A percentile compares a stretch with the other conserved stretches of the same genome.
phyloP scores from a whole-genome alignment of 176 grass and related monocot genomes.

The Thalia dealbata region DNA sequence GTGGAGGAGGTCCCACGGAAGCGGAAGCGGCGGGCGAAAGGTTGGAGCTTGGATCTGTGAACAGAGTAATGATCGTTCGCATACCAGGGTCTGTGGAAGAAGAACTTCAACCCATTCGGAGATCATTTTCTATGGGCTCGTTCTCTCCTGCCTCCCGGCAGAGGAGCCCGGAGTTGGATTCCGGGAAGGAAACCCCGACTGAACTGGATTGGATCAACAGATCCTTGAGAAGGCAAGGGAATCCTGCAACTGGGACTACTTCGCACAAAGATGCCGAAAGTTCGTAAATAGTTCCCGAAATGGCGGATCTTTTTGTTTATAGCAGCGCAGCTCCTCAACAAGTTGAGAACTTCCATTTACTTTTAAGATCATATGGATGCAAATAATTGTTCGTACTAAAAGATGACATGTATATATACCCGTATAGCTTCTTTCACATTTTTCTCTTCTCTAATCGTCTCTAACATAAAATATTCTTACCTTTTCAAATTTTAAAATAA shows the following conservation, averaged over 20 bases:
- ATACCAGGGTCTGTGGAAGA: background rate
- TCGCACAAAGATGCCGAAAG: slow-evolving; percentile 13
- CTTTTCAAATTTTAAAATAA: too few relatives aligned
- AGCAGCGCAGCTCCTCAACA: background rate
- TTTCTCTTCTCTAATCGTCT: too few relatives aligned
- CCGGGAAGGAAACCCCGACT: slow-evolving; percentile 7
- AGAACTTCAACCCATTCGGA: background rate
- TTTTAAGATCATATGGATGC: too few relatives aligned
- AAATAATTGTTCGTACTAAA: too few relatives aligned
- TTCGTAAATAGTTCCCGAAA: background rate
- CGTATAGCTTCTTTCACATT: too few relatives aligned
- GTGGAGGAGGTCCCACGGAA: background rate
- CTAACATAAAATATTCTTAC: too few relatives aligned
- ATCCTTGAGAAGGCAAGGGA: slow-evolving; percentile 15
- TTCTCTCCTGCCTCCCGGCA: background rate
- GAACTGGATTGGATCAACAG: slow-evolving; percentile 14
- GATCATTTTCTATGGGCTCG: slow-evolving; percentile 14
- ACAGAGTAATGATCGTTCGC: background rate
- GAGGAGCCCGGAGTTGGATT: background rate
- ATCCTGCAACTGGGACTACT: slow-evolving; percentile 3
- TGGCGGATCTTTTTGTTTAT: slow-evolving; percentile 4
- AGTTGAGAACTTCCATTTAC: background rate
- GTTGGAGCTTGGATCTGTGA: background rate
- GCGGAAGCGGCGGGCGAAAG: background rate
- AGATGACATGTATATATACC: too few relatives aligned